Evolutionary conservation across 2,329 filamentous ascomycete species (phyloP), one percentile per base, ranked within the genome.

Genomic region (Talaromyces sp.): DNA sequence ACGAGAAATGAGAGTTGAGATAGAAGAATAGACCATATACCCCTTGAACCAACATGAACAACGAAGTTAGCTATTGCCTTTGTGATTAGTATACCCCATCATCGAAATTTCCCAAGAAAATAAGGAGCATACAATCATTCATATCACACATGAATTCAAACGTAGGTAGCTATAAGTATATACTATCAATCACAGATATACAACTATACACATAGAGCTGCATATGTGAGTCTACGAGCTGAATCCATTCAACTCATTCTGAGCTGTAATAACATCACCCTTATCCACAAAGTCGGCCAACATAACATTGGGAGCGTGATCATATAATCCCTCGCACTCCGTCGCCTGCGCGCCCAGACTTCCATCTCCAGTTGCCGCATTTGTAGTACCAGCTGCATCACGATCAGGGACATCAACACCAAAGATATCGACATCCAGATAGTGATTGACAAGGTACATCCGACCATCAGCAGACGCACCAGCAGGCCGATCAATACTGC

Each of bases 381-480:
- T 80, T 1, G 78, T 80, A 17, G 57, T 68, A 3, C 51, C 55
- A 11, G 75, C 74, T 13, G 61, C 66, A 4, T 63, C 56, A 14
- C 75, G 67, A 49, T 78, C 75, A 5, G 78, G 78, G n/a, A 78
- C 60, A 32, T 71, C 60, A 13, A 77, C 65, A 6, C 76, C 75
- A 0, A 75, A 50, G 27, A 77, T 58, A 45, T 77, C 68, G 9
- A 72, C 58, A 55, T 79, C 74, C 2, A 80, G 63, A 56, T 78
- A 79, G 60, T 80, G 78, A 52, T 80, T 80, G 54, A 80, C 70
- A 32, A 80, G 69, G 49, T 75, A 75, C 75, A 80, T 78, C 4
- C 74, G 68, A 11, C 71, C 75, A 4, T 68, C 63, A 5, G 70
- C 57, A 13, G 65, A 69, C 20, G 67, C 69, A n/a, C 68, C 69